phyloP scores from a whole-genome alignment of 768 basidiomycete species.

The Kwoniella bestiolae region DNA sequence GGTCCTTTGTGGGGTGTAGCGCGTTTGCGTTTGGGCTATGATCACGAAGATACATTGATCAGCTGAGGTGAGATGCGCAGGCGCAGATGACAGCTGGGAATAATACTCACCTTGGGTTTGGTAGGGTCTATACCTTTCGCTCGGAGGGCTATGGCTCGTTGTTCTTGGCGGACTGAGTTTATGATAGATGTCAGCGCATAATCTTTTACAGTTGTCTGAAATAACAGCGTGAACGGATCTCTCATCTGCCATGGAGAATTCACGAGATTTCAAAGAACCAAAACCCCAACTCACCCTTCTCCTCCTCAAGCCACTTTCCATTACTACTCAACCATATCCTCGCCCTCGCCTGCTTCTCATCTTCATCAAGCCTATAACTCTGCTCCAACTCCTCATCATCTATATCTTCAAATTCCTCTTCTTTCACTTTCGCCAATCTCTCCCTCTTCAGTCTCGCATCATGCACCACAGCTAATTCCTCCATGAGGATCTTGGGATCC shows the following conservation, averaged over 20 bases:
- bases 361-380: constrained; percentile 41
- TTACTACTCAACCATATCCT: constrained; percentile 50
- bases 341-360: constrained; percentile 42
- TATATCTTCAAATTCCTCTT: constrained; percentile 42
- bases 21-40: constrained; percentile 37
- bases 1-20: constrained; percentile 33
- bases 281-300: constrained; percentile 35
- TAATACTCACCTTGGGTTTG: constrained; percentile 42
- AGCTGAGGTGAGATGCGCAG: neutral
- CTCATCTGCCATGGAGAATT: too few relatives aligned
- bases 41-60: neutral
- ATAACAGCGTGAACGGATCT: too few relatives aligned
- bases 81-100: neutral
- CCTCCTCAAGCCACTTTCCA: constrained; percentile 48
- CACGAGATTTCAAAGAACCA: too few relatives aligned
- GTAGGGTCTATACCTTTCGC: constrained; percentile 36
- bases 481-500: constrained; percentile 34
- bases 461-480: constrained; percentile 38
- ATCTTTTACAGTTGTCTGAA: neutral
- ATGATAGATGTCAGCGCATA: too few relatives aligned
- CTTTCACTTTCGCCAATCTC: constrained; percentile 29
- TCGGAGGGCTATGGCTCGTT: constrained; percentile 29
- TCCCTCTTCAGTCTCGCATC: constrained; percentile 31
- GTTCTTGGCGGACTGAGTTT: constrained; percentile 29
- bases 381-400: constrained; percentile 50